Percentiles rank a stretch among this genome's conserved stretches.
Evolutionary conservation across 331 rosid species (phyloP).

Genomic region (Spiraea crenata): DNA sequence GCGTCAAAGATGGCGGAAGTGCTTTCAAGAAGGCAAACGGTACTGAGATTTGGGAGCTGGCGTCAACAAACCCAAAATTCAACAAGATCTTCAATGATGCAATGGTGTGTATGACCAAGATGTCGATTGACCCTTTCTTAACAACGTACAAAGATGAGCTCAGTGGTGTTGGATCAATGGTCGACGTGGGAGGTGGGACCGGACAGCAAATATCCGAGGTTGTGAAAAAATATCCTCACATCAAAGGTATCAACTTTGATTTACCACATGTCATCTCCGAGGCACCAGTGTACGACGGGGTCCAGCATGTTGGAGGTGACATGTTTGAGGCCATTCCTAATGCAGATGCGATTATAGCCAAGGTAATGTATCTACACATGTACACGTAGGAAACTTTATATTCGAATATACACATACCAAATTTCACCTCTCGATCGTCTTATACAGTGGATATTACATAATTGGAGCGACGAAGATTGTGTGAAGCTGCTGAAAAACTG

Average conservation of each 20-base stretch:
- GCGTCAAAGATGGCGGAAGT: conserved; percentile 34
- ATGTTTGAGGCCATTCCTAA: conserved; percentile 41
- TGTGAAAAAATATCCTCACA: conserved; percentile 38
- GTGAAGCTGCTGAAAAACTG: conserved; percentile 42
- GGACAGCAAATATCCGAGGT: conserved; percentile 32
- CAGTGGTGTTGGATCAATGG: conserved; percentile 18
- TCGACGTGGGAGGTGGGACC: conserved; percentile 58
- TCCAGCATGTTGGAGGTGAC: conserved; percentile 47
- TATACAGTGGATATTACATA: conserved; percentile 42
- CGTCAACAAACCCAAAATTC: conserved; percentile 28
- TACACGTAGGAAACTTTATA: too few relatives aligned
- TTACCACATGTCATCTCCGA: conserved; percentile 36
- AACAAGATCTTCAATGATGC: conserved; percentile 40
- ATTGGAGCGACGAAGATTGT: conserved; percentile 43
- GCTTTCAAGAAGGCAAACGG: conserved; percentile 40
- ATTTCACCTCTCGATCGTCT: not conserved
- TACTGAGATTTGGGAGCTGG: conserved; percentile 35
- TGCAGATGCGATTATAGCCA: conserved; percentile 47
- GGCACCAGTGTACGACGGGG: conserved; percentile 30
- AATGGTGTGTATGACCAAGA: conserved; percentile 36
- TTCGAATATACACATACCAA: too few relatives aligned
- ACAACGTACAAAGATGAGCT: conserved; percentile 34
- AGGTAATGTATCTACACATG: conserved; percentile 23
- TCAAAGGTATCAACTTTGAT: conserved; percentile 48
- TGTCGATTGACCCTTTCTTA: conserved; percentile 22